phyloP scores from a whole-genome alignment of 2,329 filamentous ascomycete genomes.

The Byssochlamys sp. region DNA sequence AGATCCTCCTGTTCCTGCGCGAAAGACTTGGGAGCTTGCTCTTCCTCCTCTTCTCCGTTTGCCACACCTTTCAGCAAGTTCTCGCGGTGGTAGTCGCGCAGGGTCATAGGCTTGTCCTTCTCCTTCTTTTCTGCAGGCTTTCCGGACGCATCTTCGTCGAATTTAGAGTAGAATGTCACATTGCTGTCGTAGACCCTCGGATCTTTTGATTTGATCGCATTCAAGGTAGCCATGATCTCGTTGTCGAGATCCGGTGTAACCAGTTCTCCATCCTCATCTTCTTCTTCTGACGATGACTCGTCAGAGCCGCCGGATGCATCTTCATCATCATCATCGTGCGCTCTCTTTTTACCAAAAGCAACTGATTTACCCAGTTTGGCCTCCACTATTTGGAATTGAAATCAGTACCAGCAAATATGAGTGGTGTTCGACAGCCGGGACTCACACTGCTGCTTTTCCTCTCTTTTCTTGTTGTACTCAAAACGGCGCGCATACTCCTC shows the following conservation, averaged over 20 bases:
- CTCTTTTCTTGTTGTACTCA: slow-evolving; percentile 94
- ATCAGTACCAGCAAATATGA: slow-evolving; percentile 14
- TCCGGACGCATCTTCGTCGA: slow-evolving; percentile 43
- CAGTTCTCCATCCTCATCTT: slow-evolving; percentile 83
- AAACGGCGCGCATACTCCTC: slow-evolving; percentile 80
- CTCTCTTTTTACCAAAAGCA: slow-evolving; percentile 29
- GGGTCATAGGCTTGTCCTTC: slow-evolving; percentile 72
- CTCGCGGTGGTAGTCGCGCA: slow-evolving; percentile 85
- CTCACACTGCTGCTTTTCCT: slow-evolving; percentile 58
- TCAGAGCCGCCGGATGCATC: slow-evolving; percentile 47
- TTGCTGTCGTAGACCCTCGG: slow-evolving; percentile 78
- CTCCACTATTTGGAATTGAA: slow-evolving; percentile 53
- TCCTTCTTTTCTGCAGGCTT: slow-evolving; percentile 31
- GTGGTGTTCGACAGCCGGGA: neutral
- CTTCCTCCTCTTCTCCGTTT: slow-evolving; percentile 48
- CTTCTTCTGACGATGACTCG: slow-evolving; percentile 67
- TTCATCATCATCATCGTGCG: slow-evolving; percentile 30
- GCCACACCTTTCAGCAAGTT: slow-evolving; percentile 67
- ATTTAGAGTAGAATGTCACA: slow-evolving; percentile 64
- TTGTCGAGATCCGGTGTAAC: slow-evolving; percentile 76
- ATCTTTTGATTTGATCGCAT: slow-evolving; percentile 82
- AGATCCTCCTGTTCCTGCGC: slow-evolving; percentile 78
- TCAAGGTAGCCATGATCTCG: slow-evolving; percentile 75
- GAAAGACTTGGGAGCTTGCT: slow-evolving; percentile 58
- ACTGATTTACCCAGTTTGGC: slow-evolving; percentile 62